Conservation (phyloP, 2,329 filamentous ascomycete genomes). For the Aspergillus latus region DNA sequence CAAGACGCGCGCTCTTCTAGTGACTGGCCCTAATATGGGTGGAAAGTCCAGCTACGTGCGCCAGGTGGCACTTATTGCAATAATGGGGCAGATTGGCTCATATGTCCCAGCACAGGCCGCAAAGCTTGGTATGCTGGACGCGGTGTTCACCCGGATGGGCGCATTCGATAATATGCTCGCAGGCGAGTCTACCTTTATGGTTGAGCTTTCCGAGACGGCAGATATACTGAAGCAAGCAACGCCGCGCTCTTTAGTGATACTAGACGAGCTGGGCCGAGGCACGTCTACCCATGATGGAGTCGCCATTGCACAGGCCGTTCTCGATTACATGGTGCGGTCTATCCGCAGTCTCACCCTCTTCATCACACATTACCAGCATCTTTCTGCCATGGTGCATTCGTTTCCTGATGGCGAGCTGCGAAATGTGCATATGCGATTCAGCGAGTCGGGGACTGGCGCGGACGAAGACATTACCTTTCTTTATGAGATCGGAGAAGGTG, state of each 20-base stretch:
- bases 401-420: conserved; percentile 65
- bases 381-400: conserved; percentile 70
- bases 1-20: conserved; percentile 70
- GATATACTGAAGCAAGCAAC: conserved; percentile 89
- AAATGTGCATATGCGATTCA: conserved; percentile 95
- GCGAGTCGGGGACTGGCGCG: conserved; percentile 52
- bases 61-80: conserved; percentile 82
- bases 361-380: conserved; percentile 95
- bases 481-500: conserved; percentile 87
- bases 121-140: conserved; percentile 78
- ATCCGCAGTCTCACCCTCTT: conserved; percentile 81
- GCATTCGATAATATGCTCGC: conserved; percentile 95
- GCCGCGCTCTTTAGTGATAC: conserved; percentile 78
- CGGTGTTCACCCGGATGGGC: conserved; percentile 93
- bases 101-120: conserved; percentile 82
- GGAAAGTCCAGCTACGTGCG: conserved; percentile 98
- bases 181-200: conserved; percentile 96
- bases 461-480: conserved; percentile 87
- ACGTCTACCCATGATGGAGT: conserved; percentile 95
- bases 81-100: conserved; percentile 92
- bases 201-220: conserved; percentile 89
- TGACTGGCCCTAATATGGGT: conserved; percentile 98
- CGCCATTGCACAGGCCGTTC: conserved; percentile 88
- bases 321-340: conserved; percentile 77
- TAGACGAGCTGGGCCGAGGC: conserved; percentile 91